Evolutionary conservation across 306 rosid species (phyloP).

Genomic region (Lathyrus oleraceus): DNA sequence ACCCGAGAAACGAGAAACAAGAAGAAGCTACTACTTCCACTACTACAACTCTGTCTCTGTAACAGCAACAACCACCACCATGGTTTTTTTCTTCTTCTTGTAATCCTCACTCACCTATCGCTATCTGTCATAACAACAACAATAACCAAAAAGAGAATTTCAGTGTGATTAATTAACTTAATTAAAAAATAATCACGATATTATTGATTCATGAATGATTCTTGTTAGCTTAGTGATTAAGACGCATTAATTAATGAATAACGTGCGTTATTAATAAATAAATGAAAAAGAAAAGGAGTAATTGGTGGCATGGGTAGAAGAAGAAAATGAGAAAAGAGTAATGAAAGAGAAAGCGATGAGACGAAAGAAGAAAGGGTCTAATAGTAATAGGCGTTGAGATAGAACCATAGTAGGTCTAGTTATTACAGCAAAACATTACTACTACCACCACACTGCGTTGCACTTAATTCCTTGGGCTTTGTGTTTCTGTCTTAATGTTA

Average conservation of each 20-base stretch:
- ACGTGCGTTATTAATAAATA: slow-evolving; percentile 24
- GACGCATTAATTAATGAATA: slow-evolving; percentile 47
- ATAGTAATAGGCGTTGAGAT: slow-evolving; percentile 42
- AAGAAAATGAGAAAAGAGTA: too few species aligned
- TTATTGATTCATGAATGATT: slow-evolving; percentile 38
- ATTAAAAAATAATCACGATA: slow-evolving; percentile 7
- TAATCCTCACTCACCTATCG: slow-evolving; percentile 41
- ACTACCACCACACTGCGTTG: slow-evolving; percentile 38
- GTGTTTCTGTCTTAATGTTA: slow-evolving; percentile 23
- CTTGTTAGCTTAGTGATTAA: slow-evolving; percentile 26
- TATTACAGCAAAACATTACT: slow-evolving; percentile 42
- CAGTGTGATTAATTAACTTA: slow-evolving; percentile 14
- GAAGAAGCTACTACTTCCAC: slow-evolving; percentile 36
- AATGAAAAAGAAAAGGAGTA: background rate
- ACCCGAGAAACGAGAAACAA: slow-evolving; percentile 55
- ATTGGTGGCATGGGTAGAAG: background rate
- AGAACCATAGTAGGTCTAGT: slow-evolving; percentile 40
- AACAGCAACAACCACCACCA: slow-evolving; percentile 4
- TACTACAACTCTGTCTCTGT: slow-evolving; percentile 4
- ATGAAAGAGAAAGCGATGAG: slow-evolving; percentile 50
- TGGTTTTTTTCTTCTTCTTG: slow-evolving; percentile 15
- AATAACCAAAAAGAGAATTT: slow-evolving; percentile 9
- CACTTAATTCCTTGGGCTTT: slow-evolving; percentile 43
- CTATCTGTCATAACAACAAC: slow-evolving; percentile 22
- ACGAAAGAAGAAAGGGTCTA: slow-evolving; percentile 38